Base-by-base conservation (phyloP, 371 early-diverging fungal species). In the Mortierella sp. region DNA sequence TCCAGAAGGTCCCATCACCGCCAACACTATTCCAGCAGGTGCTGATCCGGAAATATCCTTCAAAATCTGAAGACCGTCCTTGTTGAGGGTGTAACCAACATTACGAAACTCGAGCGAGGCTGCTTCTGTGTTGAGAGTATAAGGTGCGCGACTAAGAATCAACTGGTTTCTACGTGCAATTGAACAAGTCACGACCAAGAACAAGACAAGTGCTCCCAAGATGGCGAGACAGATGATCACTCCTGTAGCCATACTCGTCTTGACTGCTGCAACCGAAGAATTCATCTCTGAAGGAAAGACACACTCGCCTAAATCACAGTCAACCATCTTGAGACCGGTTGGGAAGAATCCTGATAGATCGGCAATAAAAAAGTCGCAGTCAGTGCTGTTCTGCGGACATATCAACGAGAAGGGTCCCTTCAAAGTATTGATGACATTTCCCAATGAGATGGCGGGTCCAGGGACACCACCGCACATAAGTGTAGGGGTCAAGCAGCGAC, bases 1-100 rank as follows among this genome's bases (percentile, higher is more conserved):
- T 1, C 96, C 96, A 22, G 88, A 87, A 4, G 88, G 83, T 8
- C 94, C 94, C 83, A 93, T 87, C 45, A 94, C 83, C 7, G 95
- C 96, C 58, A 82, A 45, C 8, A 77, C 74, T n/a, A 73, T 64
- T 37, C 78, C 75, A 45, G 78, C 78, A 9, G 74, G 83, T 12
- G 75, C 75, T 1, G 78, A 51, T 9, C 83, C 83, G 1, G 68
- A 80, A 43, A 80, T 80, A 7, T 75, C 80, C 68, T 80, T 74
- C 45, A 80, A 71, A 61, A 80, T 80, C 61, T 80, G 54, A 32
- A 80, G 45, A 37, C 80, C 80, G 26, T 70, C 66, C 75, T 70
- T 66, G 64, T 75, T 70, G 64, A 80, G 74, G 3, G 81, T 80
- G 34, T 80, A 80, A 19, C 81, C 81, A 22, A 80, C 75, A 57